Percentiles rank a stretch among this genome's conserved stretches.
These are phyloP conservation scores for Metahyphopichia silvanorum DNA, from an alignment of 805 yeast species.

Conservation along the genomic window DNA sequence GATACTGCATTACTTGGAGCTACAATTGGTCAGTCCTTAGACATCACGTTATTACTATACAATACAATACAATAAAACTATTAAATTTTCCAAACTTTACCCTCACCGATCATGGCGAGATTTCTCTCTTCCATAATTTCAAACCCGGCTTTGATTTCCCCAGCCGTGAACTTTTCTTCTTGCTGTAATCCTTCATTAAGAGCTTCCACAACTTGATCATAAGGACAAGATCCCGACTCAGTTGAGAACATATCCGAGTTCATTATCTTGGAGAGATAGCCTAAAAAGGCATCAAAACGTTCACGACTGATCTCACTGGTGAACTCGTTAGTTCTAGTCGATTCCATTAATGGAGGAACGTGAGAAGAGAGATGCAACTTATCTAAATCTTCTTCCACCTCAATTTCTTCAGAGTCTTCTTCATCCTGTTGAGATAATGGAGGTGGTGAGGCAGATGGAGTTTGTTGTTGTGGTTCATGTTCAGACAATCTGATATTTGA, in stretches of 20 bases:
- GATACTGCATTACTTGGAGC: no score
- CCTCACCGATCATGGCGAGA: constrained; percentile 35
- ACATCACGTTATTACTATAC: no score
- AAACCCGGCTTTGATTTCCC: constrained; percentile 31
- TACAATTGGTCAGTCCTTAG: no score
- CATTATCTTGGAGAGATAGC: constrained; percentile 28
- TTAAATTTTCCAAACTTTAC: constrained; percentile 36
- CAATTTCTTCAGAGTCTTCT: constrained; percentile 9
- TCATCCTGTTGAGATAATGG: no score
- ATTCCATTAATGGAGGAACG: constrained; percentile 23
- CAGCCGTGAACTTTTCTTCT: constrained; percentile 32
- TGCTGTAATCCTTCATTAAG: constrained; percentile 35
- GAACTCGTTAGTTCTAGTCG: constrained; percentile 16
- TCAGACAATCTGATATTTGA: constrained; percentile 2
- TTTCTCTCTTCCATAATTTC: constrained; percentile 32
- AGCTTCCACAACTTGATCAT: constrained; percentile 27
- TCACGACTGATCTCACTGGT: constrained; percentile 25
- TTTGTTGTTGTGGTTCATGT: constrained; percentile 4
- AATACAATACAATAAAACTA: no score
- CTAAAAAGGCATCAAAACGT: constrained; percentile 27
- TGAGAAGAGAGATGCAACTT: constrained; percentile 26
- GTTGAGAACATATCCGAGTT: constrained; percentile 31
- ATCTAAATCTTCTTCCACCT: constrained; percentile 23
- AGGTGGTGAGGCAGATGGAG: no score
- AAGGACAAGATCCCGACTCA: constrained; percentile 27